Conservation (phyloP, 2,329 filamentous ascomycete species). For the Ceratocystis lukuohia region DNA sequence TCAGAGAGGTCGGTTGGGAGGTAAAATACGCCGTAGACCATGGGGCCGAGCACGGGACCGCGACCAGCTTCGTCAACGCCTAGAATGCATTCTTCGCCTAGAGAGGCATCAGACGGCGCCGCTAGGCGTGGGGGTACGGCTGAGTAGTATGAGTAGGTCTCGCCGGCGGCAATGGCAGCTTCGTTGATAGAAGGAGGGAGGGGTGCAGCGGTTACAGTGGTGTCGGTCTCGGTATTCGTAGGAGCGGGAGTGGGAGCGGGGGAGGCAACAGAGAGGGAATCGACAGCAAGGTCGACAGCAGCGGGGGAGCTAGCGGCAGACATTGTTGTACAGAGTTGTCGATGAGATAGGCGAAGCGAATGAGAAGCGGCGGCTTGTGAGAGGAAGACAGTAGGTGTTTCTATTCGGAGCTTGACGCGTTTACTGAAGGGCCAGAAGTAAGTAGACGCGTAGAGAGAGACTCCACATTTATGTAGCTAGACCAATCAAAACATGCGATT, state of each 20-base stretch:
- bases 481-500: not conserved
- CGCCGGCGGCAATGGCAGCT: slow-evolving; percentile 44
- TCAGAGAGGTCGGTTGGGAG: slow-evolving; percentile 61
- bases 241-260: not conserved
- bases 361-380: not conserved
- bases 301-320: not conserved
- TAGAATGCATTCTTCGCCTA: slow-evolving; percentile 49
- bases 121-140: slow-evolving; percentile 50
- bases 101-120: slow-evolving; percentile 27
- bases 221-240: not conserved
- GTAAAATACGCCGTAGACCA: slow-evolving; percentile 60
- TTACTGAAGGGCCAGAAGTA: not conserved
- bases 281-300: slow-evolving; percentile 19
- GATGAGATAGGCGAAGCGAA: not conserved
- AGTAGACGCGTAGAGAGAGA: not conserved
- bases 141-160: slow-evolving; percentile 60
- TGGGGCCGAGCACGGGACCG: slow-evolving; percentile 77
- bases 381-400: not conserved
- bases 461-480: not conserved
- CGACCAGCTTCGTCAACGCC: slow-evolving; percentile 91
- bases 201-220: slow-evolving; percentile 31
- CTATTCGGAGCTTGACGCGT: not conserved
- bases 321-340: not conserved
- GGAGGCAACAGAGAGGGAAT: not conserved
- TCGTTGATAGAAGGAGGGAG: slow-evolving; percentile 56